Percentiles rank a stretch among this genome's conserved stretches.
Evolutionary conservation across 1,139 yeast species (phyloP).

Genomic region (Yamadazyma siamensis): DNA sequence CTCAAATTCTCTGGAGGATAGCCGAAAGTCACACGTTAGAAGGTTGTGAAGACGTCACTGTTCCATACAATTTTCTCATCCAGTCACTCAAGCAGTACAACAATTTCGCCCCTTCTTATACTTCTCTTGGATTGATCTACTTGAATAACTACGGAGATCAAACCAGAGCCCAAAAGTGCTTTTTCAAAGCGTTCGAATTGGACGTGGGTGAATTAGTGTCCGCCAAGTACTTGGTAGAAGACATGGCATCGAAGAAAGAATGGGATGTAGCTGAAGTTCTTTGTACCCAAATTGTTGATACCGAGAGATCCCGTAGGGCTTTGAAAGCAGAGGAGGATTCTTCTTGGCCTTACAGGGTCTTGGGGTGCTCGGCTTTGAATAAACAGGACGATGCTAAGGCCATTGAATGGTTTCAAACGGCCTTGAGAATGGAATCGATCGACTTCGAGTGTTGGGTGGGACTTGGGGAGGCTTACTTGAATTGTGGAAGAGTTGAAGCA

Average conservation of each 20-base stretch:
- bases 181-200: conserved; percentile 83
- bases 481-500: conserved; percentile 84
- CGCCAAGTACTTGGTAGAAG: conserved; percentile 67
- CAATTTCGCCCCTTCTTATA: conserved; percentile 70
- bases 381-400: conserved; percentile 74
- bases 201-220: conserved; percentile 75
- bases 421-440: conserved; percentile 61
- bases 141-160: conserved; percentile 54
- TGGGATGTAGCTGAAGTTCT: conserved; percentile 86
- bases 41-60: conserved; percentile 27
- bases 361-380: conserved; percentile 78
- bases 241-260: conserved; percentile 62
- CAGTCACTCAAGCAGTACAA: conserved; percentile 62
- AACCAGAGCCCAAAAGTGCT: conserved; percentile 78
- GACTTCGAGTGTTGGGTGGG: conserved; percentile 91
- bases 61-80: conserved; percentile 52
- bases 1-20: conserved; percentile 66
- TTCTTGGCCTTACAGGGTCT: conserved; percentile 83
- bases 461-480: conserved; percentile 85
- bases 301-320: conserved; percentile 55
- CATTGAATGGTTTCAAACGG: conserved; percentile 83
- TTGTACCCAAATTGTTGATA: conserved; percentile 59
- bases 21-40: conserved; percentile 52
- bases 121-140: conserved; percentile 75
- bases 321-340: conserved; percentile 41